Evolutionary conservation across 1,284 basidiomycete genomes (phyloP).

Genomic region (Fomitopsis pinicola): DNA sequence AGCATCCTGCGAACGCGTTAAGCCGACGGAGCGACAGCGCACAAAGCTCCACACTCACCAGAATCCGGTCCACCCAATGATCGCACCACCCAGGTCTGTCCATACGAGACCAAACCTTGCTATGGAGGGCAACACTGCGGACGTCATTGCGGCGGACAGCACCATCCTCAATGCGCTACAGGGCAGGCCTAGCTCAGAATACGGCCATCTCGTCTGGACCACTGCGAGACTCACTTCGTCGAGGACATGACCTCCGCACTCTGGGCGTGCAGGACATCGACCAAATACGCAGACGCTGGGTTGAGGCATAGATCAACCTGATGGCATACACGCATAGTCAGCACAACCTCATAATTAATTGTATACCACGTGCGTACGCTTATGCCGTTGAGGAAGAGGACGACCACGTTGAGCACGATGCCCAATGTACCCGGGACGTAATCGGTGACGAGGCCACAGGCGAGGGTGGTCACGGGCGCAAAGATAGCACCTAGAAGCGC

Average conservation of each 20-base stretch:
- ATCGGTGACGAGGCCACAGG: slow-evolving; percentile 22
- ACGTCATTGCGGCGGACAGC: background rate
- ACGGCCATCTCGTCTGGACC: no score
- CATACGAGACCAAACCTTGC: background rate
- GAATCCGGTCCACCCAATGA: background rate
- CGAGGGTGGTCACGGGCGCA: slow-evolving; percentile 32
- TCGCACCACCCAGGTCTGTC: background rate
- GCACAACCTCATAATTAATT: no score
- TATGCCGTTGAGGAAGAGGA: slow-evolving; percentile 40
- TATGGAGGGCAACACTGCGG: background rate
- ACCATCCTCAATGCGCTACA: background rate
- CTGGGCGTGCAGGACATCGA: slow-evolving; percentile 46
- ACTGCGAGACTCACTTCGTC: slow-evolving; percentile 24
- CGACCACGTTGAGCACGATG: slow-evolving; percentile 32
- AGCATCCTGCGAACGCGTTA: no score
- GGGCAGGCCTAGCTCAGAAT: background rate
- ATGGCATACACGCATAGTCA: background rate
- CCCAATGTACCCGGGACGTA: slow-evolving; percentile 32
- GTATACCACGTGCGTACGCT: slow-evolving; percentile 32
- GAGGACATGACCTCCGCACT: slow-evolving; percentile 49
- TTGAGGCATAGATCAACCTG: slow-evolving; percentile 43
- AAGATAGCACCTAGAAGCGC: slow-evolving; percentile 37
- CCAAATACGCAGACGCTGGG: slow-evolving; percentile 47
- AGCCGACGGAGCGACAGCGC: no score
- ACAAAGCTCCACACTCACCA: background rate